Evolutionary conservation across 441 rosid genomes (phyloP), one percentile per base, ranked within the genome.

Genomic region (Pelargonium myrrhifolium): DNA sequence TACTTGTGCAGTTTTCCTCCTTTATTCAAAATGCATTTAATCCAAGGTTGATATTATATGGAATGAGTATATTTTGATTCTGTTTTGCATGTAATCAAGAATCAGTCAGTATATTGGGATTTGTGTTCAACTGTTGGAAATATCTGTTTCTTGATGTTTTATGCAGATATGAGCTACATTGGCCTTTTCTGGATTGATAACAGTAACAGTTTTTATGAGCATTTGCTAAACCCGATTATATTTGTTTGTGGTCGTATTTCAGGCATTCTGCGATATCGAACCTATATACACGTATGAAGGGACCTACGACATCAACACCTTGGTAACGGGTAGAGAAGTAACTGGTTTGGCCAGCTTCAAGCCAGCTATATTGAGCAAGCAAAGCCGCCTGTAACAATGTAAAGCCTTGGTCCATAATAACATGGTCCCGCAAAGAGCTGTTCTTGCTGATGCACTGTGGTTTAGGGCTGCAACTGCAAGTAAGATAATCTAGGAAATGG

Each of bases 201-300:
- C 70, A 55, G n/a, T 26, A 17, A 28, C 24, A 58, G 62, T 40
- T 21, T 6, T 3, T 67, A 31, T 51, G 47, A 62, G 1, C 9
- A n/a, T 64, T 4, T 11, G 26, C 24, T n/a, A n/a, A 67, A 1
- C 31, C 61, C 43, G 11, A 65, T 71, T 59, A 0, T 59, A 3
- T 28, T 11, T 37, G 8, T 58, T 15, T 24, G 60, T 66, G 31
- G 26, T 71, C 1, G 6, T 2, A n/a, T 64, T 81, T 85, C 87
- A 89, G 99, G 99, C 99, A 62, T 89, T 93, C 77, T 89, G 99
- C 65, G 99, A 91, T 82, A 79, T 93, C 82, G 99, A 93, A 70
- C 99, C 99, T 5, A 91, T 93, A 59, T 84, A 88, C 77, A 91
- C 97, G 2, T 91, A 83, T 40, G 97, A 90, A 82, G 98, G 96